These are phyloP conservation scores for Naganishia friedmannii DNA, from an alignment of 768 basidiomycete species.

Conservation along the genomic window DNA sequence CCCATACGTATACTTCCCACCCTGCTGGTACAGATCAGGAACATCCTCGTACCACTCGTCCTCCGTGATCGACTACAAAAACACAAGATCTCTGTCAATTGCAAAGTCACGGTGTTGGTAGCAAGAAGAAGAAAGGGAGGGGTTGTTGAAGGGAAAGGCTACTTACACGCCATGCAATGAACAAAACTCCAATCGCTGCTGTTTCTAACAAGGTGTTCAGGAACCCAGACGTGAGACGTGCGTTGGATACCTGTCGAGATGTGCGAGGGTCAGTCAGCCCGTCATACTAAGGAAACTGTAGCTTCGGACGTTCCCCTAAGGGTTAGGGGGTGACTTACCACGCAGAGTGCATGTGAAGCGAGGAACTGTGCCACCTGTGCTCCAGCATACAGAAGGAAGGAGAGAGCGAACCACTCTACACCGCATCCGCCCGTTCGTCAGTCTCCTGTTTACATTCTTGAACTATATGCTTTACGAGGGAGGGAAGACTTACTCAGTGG, in stretches of 20 bases:
- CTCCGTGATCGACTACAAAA: slow-evolving; percentile 63
- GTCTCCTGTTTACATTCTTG: background rate
- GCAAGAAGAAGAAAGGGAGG: background rate
- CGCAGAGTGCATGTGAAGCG: slow-evolving; percentile 72
- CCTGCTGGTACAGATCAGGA: no score
- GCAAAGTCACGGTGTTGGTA: background rate
- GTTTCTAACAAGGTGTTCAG: slow-evolving; percentile 81
- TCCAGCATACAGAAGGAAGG: slow-evolving; percentile 73
- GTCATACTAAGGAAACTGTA: background rate
- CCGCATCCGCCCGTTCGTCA: background rate
- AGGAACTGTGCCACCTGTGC: slow-evolving; percentile 81
- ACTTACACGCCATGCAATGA: slow-evolving; percentile 74
- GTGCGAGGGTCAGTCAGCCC: background rate
- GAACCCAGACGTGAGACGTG: slow-evolving; percentile 80
- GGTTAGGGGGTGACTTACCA: slow-evolving; percentile 50
- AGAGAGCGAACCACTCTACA: slow-evolving; percentile 66
- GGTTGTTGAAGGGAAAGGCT: background rate
- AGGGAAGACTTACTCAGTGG: slow-evolving; percentile 60
- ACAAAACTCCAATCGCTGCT: slow-evolving; percentile 65
- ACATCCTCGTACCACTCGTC: slow-evolving; percentile 55
- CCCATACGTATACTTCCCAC: no score
- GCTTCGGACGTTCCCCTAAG: no score
- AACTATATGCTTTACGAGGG: background rate
- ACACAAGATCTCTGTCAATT: background rate
- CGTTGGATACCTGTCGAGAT: slow-evolving; percentile 54